Percentiles rank a stretch among this genome's conserved stretches.
Conservation (phyloP, 371 early-diverging fungal genomes). For the Saksenaea oblongispora region DNA sequence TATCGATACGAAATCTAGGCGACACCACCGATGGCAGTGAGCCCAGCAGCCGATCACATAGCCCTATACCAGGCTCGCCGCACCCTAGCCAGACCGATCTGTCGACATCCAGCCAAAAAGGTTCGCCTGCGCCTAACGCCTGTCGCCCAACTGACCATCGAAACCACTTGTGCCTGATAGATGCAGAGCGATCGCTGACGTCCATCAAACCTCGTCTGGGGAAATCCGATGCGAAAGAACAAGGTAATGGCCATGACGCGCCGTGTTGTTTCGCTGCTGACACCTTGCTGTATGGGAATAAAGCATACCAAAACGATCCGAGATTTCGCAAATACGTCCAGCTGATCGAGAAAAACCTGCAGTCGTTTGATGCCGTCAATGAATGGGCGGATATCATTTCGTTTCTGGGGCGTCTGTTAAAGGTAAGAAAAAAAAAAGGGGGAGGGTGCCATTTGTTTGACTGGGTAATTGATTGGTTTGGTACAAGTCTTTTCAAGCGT, state of each 20-base stretch:
- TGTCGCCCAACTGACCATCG: neutral
- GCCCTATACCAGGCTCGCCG: slow-evolving; percentile 1
- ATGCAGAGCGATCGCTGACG: neutral
- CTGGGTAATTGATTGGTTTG: neutral
- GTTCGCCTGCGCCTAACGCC: neutral
- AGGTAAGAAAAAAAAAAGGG: slow-evolving; percentile 49
- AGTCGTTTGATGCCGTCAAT: slow-evolving; percentile 88
- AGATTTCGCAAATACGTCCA: slow-evolving; percentile 80
- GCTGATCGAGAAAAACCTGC: slow-evolving; percentile 82
- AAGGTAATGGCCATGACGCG: slow-evolving; percentile 9
- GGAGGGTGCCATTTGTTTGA: too few species aligned
- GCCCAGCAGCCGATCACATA: neutral
- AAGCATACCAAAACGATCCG: slow-evolving; percentile 58
- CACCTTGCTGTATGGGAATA: neutral
- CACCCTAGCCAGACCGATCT: slow-evolving; percentile 15
- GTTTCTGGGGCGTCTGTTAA: slow-evolving; percentile 81
- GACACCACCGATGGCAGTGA: slow-evolving; percentile 12
- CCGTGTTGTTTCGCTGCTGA: neutral
- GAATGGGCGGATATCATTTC: slow-evolving; percentile 97
- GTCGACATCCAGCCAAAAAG: neutral
- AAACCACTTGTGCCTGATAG: slow-evolving; percentile 1
- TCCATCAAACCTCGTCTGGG: slow-evolving; percentile 7
- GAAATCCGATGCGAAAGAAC: slow-evolving; percentile 13
- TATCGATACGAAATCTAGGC: slow-evolving; percentile 19
- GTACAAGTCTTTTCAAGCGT: slow-evolving; percentile 75